These are phyloP conservation scores for Diaporthe humulicola DNA, from an alignment of 2,329 filamentous ascomycete species.

Conservation along the genomic window DNA sequence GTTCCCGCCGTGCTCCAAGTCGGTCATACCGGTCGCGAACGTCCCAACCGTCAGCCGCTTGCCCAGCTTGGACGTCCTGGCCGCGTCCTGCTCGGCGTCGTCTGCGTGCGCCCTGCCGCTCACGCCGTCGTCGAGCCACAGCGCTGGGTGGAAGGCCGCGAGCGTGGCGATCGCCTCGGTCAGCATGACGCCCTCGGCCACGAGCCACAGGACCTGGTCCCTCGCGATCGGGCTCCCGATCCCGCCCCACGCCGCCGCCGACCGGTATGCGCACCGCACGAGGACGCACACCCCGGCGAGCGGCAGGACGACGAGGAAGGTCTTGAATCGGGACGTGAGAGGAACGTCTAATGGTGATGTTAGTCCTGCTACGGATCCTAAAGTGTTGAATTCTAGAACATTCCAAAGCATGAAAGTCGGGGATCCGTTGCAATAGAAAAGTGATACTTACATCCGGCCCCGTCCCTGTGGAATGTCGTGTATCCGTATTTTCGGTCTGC, in stretches of 20 bases:
- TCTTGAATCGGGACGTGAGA: conserved; percentile 45
- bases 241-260: conserved; percentile 45
- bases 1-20: conserved; percentile 6
- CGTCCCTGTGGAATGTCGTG: conserved; percentile 47
- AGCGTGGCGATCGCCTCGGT: conserved; percentile 47
- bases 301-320: conserved; percentile 45
- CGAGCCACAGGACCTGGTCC: conserved; percentile 47
- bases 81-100: neutral
- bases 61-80: conserved; percentile 8
- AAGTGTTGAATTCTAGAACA: too few species aligned
- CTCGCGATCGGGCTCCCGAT: conserved; percentile 45
- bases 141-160: conserved; percentile 47
- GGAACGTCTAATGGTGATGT: too few species aligned
- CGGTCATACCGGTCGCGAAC: conserved; percentile 17
- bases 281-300: conserved; percentile 45
- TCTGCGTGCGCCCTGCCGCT: neutral
- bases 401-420: too few species aligned
- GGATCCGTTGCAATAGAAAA: too few species aligned
- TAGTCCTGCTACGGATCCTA: too few species aligned
- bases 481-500: conserved; percentile 46
- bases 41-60: conserved; percentile 36
- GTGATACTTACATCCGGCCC: too few species aligned
- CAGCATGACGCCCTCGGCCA: conserved; percentile 48
- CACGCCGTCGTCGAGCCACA: conserved; percentile 40
- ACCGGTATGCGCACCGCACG: conserved; percentile 46